phyloP scores from a whole-genome alignment of 176 grass and related monocot species.

The Puya raimondii region DNA sequence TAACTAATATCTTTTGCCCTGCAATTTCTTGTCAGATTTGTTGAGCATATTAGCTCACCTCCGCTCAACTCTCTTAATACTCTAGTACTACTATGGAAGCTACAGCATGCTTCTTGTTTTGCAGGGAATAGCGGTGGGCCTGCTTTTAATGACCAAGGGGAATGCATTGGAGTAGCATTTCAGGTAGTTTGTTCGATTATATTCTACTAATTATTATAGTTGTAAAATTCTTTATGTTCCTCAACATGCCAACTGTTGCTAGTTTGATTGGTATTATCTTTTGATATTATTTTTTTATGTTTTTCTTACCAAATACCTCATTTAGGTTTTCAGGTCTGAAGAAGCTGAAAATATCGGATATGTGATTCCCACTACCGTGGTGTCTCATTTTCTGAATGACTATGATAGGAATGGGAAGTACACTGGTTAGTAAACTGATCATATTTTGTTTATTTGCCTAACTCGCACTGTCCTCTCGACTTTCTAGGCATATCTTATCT shows the following conservation, averaged over 20 bases:
- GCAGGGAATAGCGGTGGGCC: slow-evolving; percentile 98
- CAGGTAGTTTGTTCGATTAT: slow-evolving; percentile 54
- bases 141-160: slow-evolving; percentile 94
- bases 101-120: slow-evolving; percentile 17
- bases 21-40: neutral
- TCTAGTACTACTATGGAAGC: neutral
- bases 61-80: neutral
- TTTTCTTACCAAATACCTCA: slow-evolving; percentile 51
- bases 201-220: slow-evolving; percentile 8
- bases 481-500: too few species aligned
- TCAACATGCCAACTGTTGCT: neutral
- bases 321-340: slow-evolving; percentile 91
- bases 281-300: slow-evolving; percentile 13
- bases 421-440: slow-evolving; percentile 51
- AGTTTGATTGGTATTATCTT: neutral
- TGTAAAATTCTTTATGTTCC: slow-evolving; percentile 10
- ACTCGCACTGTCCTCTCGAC: too few species aligned
- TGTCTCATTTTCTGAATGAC: slow-evolving; percentile 97
- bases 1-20: neutral
- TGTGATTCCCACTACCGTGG: slow-evolving; percentile 95
- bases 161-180: slow-evolving; percentile 98
- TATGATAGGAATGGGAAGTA: slow-evolving; percentile 87
- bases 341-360: slow-evolving; percentile 99
- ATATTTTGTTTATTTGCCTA: too few species aligned
- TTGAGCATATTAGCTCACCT: slow-evolving; percentile 3